These are phyloP conservation scores for Terfezia boudieri DNA, from an alignment of 495 filamentous ascomycete species.

Conservation along the genomic window DNA sequence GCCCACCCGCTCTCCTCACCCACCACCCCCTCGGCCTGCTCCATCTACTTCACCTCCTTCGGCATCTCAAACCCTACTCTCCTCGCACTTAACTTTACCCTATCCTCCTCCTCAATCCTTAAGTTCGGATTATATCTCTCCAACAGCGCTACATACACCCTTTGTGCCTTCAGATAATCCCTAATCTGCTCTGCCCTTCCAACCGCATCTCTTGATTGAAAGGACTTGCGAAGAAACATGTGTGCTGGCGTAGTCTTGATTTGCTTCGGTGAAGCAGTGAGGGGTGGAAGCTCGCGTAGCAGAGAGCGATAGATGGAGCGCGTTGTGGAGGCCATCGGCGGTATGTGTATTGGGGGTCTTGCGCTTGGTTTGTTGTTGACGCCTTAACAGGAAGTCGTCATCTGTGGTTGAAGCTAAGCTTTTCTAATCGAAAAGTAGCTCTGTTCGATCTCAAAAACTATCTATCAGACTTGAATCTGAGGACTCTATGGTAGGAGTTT, in stretches of 20 bases:
- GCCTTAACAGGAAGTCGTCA: too few relatives aligned
- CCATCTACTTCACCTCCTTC: constrained; percentile 17
- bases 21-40: neutral
- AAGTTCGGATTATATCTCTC: constrained; percentile 88
- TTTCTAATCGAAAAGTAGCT: too few relatives aligned
- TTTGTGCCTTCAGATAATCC: constrained; percentile 59
- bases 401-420: too few relatives aligned
- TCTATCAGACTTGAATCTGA: too few relatives aligned
- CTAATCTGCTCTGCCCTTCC: constrained; percentile 48
- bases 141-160: constrained; percentile 52
- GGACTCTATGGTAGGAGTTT: too few relatives aligned
- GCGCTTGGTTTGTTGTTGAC: too few relatives aligned
- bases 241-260: constrained; percentile 30
- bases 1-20: neutral
- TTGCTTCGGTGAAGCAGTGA: constrained; percentile 27
- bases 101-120: constrained; percentile 60
- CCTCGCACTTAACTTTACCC: constrained; percentile 60
- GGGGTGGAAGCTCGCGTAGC: constrained; percentile 73
- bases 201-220: constrained; percentile 6
- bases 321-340: constrained; percentile 17
- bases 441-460: too few relatives aligned
- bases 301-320: constrained; percentile 72
- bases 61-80: constrained; percentile 81
- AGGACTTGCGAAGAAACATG: constrained; percentile 27
- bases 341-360: too few relatives aligned